These are phyloP conservation scores for Colletotrichum musae DNA, from an alignment of 2,329 filamentous ascomycete genomes.

Conservation along the genomic window DNA sequence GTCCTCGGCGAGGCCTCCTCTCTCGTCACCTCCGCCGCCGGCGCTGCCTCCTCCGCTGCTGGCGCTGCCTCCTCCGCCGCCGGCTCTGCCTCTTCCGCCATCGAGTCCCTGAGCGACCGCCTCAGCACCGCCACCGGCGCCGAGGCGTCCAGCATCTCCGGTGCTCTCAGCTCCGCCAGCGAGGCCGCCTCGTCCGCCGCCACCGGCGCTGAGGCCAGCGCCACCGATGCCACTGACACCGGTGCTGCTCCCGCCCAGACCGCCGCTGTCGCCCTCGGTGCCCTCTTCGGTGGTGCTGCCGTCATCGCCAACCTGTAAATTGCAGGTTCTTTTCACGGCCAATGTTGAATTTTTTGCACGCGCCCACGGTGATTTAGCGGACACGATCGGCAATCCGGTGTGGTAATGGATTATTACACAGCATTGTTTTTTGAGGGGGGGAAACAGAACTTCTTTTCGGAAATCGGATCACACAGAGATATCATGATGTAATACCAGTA, in stretches of 20 bases:
- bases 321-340: neutral
- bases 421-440: constrained; percentile 25
- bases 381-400: neutral
- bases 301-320: constrained; percentile 61
- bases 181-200: constrained; percentile 32
- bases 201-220: constrained; percentile 28
- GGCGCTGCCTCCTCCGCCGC: constrained; percentile 30
- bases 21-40: constrained; percentile 45
- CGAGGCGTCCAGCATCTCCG: constrained; percentile 34
- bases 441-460: constrained; percentile 1
- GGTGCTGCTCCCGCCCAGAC: constrained; percentile 53
- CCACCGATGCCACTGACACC: constrained; percentile 41
- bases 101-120: constrained; percentile 46
- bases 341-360: constrained; percentile 1
- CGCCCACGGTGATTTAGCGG: constrained; percentile 12
- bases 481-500: constrained; percentile 40
- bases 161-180: constrained; percentile 30
- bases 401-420: constrained; percentile 22
- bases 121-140: constrained; percentile 44
- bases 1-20: constrained; percentile 44
- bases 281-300: constrained; percentile 63
- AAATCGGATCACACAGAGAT: constrained; percentile 14
- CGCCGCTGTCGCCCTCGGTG: constrained; percentile 61
- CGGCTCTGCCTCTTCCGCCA: constrained; percentile 27
- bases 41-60: constrained; percentile 40